Base-by-base conservation (phyloP, 371 early-diverging fungal genomes). In the Lichtheimia ramosa region DNA sequence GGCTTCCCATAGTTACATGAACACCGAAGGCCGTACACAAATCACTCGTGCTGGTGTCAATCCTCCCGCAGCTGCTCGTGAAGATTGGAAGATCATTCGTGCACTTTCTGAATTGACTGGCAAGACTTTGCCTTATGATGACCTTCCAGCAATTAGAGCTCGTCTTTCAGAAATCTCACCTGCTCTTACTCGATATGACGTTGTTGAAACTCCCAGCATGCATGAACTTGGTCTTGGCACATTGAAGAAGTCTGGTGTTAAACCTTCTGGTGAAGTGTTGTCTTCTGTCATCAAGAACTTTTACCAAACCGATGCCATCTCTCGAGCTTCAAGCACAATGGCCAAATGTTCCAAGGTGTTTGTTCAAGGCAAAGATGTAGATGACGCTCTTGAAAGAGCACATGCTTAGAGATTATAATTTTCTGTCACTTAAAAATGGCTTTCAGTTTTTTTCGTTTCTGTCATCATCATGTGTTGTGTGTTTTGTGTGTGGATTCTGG, bases 1-100 rank as follows among this genome's bases (percentile, higher is more conserved):
- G 10, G 16, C 21, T 46, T 46, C 34, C 43, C 46, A 27, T 52
- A 65, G 65, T 16, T 68, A 68, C 42, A 90, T 96, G 64, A 97
- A 96, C 85, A 96, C 96, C 18, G 98, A 98, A 74, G 98, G 97
- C 48, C 92, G 97, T 51, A 76, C 95, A 51, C 96, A 97, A 71
- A 77, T 86, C 63, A 95, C 97, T 6, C 88, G 96, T 53, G 94
- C 95, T 50, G 95, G 97, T 18, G 96, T 97, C 23, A 85, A 91
- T 53, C 89, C 95, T 54, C 96, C 96, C 7, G 90, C 86, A 25
- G 93, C 88, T 48, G 93, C 97, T 15, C 94, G 97, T 62, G 97
- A 96, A 66, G 98, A 97, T 83, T 98, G 97, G 98, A 94, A 94
- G 89, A 96, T 98, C 59, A 82, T 98, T 60, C 92, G 98, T 57